phyloP scores from a whole-genome alignment of 78 protist species.

The Dictyostelium firmibasis region DNA sequence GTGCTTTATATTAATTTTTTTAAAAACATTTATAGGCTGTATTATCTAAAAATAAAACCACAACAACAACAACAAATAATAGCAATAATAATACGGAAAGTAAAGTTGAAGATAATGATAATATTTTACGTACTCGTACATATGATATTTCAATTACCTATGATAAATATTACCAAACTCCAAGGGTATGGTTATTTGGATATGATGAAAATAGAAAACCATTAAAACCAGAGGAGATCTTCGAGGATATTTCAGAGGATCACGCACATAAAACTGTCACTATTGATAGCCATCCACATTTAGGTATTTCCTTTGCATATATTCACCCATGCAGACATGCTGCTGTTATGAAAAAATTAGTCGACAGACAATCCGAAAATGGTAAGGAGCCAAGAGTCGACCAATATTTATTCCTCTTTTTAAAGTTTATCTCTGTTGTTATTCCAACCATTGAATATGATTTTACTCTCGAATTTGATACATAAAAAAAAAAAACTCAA shows the following conservation, averaged over 20 bases:
- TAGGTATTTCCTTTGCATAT: conserved; percentile 81
- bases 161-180: conserved; percentile 96
- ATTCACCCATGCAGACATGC: conserved; percentile 95
- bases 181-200: conserved; percentile 95
- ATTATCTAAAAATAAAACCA: conserved; percentile 1
- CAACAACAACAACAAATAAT: not conserved
- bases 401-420: conserved; percentile 91
- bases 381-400: conserved; percentile 84
- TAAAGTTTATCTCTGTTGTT: conserved; percentile 95
- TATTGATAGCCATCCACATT: conserved; percentile 97
- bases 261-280: conserved; percentile 98
- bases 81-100: not conserved
- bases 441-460: conserved; percentile 98
- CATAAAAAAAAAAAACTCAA: conserved; percentile 44
- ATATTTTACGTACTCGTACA: conserved; percentile 90
- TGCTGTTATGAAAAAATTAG: conserved; percentile 94
- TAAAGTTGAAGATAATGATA: conserved; percentile 63
- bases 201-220: conserved; percentile 90
- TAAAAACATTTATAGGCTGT: not conserved
- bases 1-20: not conserved
- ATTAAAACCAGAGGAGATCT: conserved; percentile 84
- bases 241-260: conserved; percentile 97
- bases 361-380: conserved; percentile 77
- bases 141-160: conserved; percentile 94
- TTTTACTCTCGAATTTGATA: conserved; percentile 88